These are phyloP conservation scores for Agaricus bisporus DNA, from an alignment of 768 basidiomycete genomes.

Conservation along the genomic window DNA sequence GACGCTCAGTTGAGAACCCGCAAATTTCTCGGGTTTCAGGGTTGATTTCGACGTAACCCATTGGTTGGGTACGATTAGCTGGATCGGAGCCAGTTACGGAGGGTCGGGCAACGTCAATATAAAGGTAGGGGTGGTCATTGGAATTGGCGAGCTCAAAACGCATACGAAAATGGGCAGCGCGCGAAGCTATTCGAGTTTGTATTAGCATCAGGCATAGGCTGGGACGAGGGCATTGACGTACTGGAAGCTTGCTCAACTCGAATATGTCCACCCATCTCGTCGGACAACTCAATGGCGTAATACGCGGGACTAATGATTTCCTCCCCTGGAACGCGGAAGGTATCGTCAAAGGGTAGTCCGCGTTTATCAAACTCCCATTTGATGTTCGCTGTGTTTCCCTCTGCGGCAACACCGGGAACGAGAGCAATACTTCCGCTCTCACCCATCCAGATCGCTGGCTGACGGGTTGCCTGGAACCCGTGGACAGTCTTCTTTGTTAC, in stretches of 20 bases:
- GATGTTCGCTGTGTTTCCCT: slow-evolving; percentile 21
- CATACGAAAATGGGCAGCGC: slow-evolving; percentile 70
- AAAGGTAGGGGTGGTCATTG: slow-evolving; percentile 42
- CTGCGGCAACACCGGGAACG: slow-evolving; percentile 44
- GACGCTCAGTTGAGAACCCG: slow-evolving; percentile 12
- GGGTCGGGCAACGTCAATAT: slow-evolving; percentile 62
- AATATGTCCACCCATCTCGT: slow-evolving; percentile 44
- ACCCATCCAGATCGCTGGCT: slow-evolving; percentile 89
- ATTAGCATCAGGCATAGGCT: not conserved
- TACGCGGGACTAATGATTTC: slow-evolving; percentile 50
- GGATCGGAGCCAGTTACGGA: slow-evolving; percentile 50
- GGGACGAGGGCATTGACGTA: slow-evolving; percentile 24
- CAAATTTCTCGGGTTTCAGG: slow-evolving; percentile 33
- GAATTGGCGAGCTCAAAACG: slow-evolving; percentile 38
- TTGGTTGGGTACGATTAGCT: slow-evolving; percentile 44
- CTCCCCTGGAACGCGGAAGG: slow-evolving; percentile 30
- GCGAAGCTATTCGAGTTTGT: slow-evolving; percentile 44
- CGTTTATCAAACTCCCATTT: slow-evolving; percentile 52
- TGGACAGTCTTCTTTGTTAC: slow-evolving; percentile 35
- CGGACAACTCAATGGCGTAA: slow-evolving; percentile 53
- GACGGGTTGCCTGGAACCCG: slow-evolving; percentile 76
- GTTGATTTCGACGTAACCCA: slow-evolving; percentile 44
- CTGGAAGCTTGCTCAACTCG: slow-evolving; percentile 57
- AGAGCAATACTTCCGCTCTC: slow-evolving; percentile 63
- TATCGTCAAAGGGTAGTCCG: slow-evolving; percentile 32